Conservation (phyloP, 1,139 yeast genomes). For the Arxiozyma slooffiae region DNA sequence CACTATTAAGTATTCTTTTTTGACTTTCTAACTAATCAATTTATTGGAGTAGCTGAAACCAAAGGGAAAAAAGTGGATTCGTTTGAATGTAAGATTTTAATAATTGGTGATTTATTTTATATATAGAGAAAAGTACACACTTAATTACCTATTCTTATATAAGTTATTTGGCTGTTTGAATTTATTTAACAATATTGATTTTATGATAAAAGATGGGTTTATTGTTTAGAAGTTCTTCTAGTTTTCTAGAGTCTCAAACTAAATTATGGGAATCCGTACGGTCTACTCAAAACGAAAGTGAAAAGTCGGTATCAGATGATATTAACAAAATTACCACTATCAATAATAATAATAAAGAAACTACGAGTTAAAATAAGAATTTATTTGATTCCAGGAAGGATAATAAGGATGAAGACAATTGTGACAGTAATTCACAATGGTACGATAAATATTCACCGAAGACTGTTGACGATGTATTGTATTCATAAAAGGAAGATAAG, state of each 20-base stretch:
- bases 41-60: neutral
- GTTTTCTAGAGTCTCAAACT: constrained; percentile 2
- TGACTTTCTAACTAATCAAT: too few species aligned
- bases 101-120: too few species aligned
- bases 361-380: neutral
- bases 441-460: constrained; percentile 50
- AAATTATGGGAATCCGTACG: neutral
- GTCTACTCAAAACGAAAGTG: neutral
- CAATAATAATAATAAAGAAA: too few species aligned
- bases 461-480: constrained; percentile 41
- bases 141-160: neutral
- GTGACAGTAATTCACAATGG: constrained; percentile 40
- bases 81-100: neutral
- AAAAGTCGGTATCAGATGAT: too few species aligned
- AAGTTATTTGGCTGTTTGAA: neutral
- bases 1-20: too few species aligned
- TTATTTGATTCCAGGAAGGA: neutral
- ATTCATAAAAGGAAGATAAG: constrained; percentile 55
- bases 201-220: neutral
- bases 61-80: too few species aligned
- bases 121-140: too few species aligned
- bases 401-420: neutral
- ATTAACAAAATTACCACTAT: too few species aligned
- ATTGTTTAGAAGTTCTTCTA: neutral
- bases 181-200: neutral